Evolutionary conservation across 1,139 yeast genomes (phyloP), one percentile per base, ranked within the genome.

Genomic region (Ogataea hybrid): DNA sequence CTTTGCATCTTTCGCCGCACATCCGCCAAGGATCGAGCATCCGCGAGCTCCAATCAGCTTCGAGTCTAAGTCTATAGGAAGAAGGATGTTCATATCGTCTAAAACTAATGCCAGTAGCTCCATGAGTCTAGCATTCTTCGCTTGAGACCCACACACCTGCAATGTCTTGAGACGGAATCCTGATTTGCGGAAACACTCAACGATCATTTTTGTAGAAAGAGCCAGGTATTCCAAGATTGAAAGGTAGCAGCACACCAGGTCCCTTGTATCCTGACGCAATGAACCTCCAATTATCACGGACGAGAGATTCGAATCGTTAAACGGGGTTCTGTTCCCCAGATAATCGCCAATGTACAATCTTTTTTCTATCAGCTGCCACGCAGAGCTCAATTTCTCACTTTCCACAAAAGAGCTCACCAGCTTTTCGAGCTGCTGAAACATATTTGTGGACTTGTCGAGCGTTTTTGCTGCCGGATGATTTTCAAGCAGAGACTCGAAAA

Each of bases 301-400:
- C 34, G 71, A 62, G 74, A 78, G 69, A 9, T 58, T 36, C n/a
- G 73, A 67, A 50, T 76, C 76, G 44, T 69, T 73, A 48, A 63
- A 70, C 0, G 84, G 83, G 10, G 78, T 71, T 50, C 84, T 62
- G 51, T 77, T 79, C 0, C 84, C 84, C 45, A 66, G 66, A 16
- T 73, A 67, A 51, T 78, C 82, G 1, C 83, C 83, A 48, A 75
- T 77, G 45, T 69, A 68, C 47, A 72, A 67, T 56, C 66, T 67
- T 39, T 69, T 54, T 38, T 59, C 65, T 5, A 71, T 56, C 5
- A 68, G 43, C 16, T 56, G 53, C 50, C 68, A 69, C 9, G 43
- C 44, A 5, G 71, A 35, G 4, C 17, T 15, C 6, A 41, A 7
- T 0, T 25, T 12, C 15, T 32, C 33, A 14, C 30, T 21, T 1